phyloP scores from a whole-genome alignment of 1,284 basidiomycete genomes.

The Austroboletus sp. region DNA sequence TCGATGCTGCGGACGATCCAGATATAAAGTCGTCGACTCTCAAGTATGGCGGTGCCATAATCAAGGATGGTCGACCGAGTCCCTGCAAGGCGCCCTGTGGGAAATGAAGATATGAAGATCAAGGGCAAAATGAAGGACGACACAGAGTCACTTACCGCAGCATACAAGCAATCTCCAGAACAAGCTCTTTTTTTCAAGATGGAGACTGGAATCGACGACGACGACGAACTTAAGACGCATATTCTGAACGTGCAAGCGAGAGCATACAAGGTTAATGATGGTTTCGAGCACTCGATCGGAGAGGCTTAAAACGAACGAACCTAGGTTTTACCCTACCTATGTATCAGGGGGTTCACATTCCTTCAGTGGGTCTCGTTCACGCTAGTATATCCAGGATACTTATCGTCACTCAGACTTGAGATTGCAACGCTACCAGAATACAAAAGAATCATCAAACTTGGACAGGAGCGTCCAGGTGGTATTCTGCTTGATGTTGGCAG shows the following conservation, averaged over 20 bases:
- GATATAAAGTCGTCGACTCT: slow-evolving; percentile 2
- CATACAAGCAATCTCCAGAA: slow-evolving; percentile 16
- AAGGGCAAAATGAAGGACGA: background rate
- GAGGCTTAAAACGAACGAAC: background rate
- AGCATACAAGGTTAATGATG: slow-evolving; percentile 16
- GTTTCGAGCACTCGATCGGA: background rate
- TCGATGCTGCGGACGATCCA: too few species aligned
- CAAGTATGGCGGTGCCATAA: background rate
- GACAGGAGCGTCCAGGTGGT: slow-evolving; percentile 15
- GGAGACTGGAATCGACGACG: slow-evolving; percentile 17
- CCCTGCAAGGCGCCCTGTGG: background rate
- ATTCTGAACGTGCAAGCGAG: slow-evolving; percentile 17
- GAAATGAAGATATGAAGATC: slow-evolving; percentile 4
- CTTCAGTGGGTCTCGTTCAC: slow-evolving; percentile 9
- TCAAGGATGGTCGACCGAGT: slow-evolving; percentile 7
- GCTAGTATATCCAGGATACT: background rate
- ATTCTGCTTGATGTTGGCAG: slow-evolving; percentile 26
- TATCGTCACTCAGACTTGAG: slow-evolving; percentile 7
- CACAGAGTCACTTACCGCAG: background rate
- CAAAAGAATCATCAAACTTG: slow-evolving; percentile 15
- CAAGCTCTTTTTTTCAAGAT: slow-evolving; percentile 23
- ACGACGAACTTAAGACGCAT: slow-evolving; percentile 16
- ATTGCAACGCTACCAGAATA: slow-evolving; percentile 16
- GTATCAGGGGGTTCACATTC: slow-evolving; percentile 16
- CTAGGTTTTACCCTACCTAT: slow-evolving; percentile 21